A percentile compares a stretch with the other conserved stretches of the same genome.
These are phyloP conservation scores for Podaxis sp. DNA, from an alignment of 768 basidiomycete genomes.

Conservation along the genomic window DNA sequence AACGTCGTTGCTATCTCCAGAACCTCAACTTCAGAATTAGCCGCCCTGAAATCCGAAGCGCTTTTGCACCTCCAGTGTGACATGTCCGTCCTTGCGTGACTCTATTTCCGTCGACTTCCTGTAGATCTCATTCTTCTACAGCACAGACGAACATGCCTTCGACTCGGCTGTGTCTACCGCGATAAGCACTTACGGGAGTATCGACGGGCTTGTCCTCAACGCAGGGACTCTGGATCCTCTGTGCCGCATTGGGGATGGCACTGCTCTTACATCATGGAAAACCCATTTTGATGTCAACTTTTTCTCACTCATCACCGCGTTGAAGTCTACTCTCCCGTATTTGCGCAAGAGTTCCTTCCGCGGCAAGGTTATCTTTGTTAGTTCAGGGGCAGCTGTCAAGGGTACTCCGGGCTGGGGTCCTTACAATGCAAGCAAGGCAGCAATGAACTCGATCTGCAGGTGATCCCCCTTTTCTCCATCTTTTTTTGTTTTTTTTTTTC, in stretches of 20 bases:
- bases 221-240: slow-evolving; percentile 78
- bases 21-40: slow-evolving; percentile 59
- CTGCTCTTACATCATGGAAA: slow-evolving; percentile 59
- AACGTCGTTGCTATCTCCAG: slow-evolving; percentile 78
- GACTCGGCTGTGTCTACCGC: slow-evolving; percentile 52
- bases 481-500: not conserved
- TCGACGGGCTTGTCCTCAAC: slow-evolving; percentile 82
- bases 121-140: slow-evolving; percentile 24
- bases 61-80: slow-evolving; percentile 66
- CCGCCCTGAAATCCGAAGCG: slow-evolving; percentile 37
- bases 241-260: slow-evolving; percentile 48
- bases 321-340: slow-evolving; percentile 64
- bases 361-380: slow-evolving; percentile 76
- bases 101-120: not conserved
- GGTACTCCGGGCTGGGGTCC: slow-evolving; percentile 71
- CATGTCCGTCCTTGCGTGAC: slow-evolving; percentile 48
- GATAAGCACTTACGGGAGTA: slow-evolving; percentile 47
- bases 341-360: slow-evolving; percentile 55
- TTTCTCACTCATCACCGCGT: slow-evolving; percentile 72
- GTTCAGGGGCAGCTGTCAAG: slow-evolving; percentile 78
- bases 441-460: slow-evolving; percentile 84
- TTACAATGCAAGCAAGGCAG: slow-evolving; percentile 83
- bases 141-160: slow-evolving; percentile 54
- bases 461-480: slow-evolving; percentile 18
- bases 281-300: slow-evolving; percentile 81